phyloP scores from a whole-genome alignment of 345 rosid species.

The Microcos paniculata region DNA sequence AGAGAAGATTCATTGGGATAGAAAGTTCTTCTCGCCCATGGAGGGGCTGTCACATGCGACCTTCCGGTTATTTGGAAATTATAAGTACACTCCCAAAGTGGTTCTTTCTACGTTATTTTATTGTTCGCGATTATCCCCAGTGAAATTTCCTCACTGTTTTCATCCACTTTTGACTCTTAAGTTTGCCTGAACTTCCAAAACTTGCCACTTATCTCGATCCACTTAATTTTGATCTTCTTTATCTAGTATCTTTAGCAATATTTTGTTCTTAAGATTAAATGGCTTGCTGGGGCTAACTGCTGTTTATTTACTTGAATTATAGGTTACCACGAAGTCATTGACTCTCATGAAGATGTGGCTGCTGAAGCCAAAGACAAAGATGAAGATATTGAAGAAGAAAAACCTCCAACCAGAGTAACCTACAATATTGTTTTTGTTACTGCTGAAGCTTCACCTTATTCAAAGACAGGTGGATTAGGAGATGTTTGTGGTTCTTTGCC shows the following conservation, averaged over 20 bases:
- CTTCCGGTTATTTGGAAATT: background rate
- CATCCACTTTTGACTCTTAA: background rate
- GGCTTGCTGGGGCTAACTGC: slow-evolving; percentile 6
- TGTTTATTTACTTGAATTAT: slow-evolving; percentile 12
- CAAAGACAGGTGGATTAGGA: slow-evolving; percentile 94
- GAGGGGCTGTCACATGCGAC: background rate
- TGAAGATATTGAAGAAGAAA: slow-evolving; percentile 33
- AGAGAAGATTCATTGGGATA: background rate
- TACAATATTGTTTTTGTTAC: slow-evolving; percentile 75
- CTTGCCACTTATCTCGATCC: background rate
- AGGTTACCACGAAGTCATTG: slow-evolving; percentile 36
- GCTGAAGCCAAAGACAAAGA: slow-evolving; percentile 25
- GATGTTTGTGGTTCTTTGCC: slow-evolving; percentile 99
- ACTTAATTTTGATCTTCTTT: background rate
- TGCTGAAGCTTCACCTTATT: slow-evolving; percentile 94
- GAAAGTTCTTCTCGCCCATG: background rate
- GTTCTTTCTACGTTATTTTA: background rate
- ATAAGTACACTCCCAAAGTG: background rate
- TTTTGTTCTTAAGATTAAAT: background rate
- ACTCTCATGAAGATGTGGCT: slow-evolving; percentile 26
- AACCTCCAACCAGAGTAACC: slow-evolving; percentile 28
- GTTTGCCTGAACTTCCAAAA: background rate
- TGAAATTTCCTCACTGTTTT: background rate
- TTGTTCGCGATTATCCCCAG: background rate
- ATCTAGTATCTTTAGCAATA: background rate